phyloP scores from a whole-genome alignment of 371 early-diverging fungal genomes.

The Mycotypha africana region DNA sequence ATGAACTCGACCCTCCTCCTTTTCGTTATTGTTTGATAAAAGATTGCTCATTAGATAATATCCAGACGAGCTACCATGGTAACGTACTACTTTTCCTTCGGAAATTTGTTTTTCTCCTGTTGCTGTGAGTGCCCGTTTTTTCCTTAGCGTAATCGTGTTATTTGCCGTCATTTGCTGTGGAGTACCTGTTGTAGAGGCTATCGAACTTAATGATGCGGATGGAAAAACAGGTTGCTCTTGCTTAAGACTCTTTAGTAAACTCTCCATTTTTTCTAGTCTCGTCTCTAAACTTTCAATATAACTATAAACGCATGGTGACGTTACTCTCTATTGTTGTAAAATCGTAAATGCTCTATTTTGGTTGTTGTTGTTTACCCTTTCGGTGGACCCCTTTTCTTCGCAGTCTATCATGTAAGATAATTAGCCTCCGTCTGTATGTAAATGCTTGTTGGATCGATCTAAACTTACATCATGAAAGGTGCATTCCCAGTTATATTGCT shows the following conservation, averaged over 20 bases:
- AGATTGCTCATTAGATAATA: constrained; percentile 35
- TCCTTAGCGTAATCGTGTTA: not conserved
- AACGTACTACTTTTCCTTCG: constrained; percentile 22
- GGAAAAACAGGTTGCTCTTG: too few relatives aligned
- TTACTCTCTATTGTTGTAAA: too few relatives aligned
- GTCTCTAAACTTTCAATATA: constrained; percentile 40
- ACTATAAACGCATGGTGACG: constrained; percentile 12
- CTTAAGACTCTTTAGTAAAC: constrained; percentile 21
- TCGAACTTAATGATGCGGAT: too few relatives aligned
- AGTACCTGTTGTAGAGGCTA: too few relatives aligned
- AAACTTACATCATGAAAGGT: constrained; percentile 39
- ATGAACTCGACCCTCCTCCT: too few relatives aligned
- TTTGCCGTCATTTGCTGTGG: too few relatives aligned
- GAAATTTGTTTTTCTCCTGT: not conserved
- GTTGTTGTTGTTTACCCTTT: constrained; percentile 29
- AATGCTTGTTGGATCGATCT: too few relatives aligned
- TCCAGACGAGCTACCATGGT: constrained; percentile 44
- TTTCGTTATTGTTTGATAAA: constrained; percentile 1
- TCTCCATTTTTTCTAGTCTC: constrained; percentile 35
- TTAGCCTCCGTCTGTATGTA: too few relatives aligned
- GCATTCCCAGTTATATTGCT: constrained; percentile 38
- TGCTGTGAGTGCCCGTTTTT: not conserved
- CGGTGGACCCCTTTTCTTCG: constrained; percentile 45
- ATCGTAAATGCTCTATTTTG: not conserved
- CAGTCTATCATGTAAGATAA: constrained; percentile 26